Conservation (phyloP, 768 basidiomycete genomes). For the Lanmaoa rubissima region DNA sequence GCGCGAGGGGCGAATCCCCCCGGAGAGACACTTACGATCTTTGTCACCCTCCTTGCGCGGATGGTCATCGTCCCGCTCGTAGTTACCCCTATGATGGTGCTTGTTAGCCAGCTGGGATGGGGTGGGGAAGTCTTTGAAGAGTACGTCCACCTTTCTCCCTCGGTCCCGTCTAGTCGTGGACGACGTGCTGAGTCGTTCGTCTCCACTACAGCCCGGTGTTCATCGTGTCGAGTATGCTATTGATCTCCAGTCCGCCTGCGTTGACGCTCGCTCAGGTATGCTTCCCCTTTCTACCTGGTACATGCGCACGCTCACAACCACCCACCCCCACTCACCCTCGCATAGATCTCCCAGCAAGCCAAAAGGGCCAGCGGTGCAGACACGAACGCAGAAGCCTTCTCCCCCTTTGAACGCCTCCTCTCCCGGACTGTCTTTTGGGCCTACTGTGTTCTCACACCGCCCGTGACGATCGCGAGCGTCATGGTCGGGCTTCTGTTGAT, state of each 20-base stretch:
- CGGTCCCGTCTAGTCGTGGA: neutral
- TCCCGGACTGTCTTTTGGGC: slow-evolving; percentile 92
- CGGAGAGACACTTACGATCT: slow-evolving; percentile 81
- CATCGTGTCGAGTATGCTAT: slow-evolving; percentile 77
- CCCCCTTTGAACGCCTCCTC: slow-evolving; percentile 80
- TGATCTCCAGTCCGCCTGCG: slow-evolving; percentile 83
- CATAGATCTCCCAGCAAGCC: slow-evolving; percentile 24
- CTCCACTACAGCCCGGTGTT: slow-evolving; percentile 71
- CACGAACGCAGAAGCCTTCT: slow-evolving; percentile 1
- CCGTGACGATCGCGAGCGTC: slow-evolving; percentile 75
- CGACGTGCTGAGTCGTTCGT: neutral
- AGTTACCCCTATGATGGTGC: slow-evolving; percentile 72
- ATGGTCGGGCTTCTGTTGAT: slow-evolving; percentile 67
- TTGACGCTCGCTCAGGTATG: slow-evolving; percentile 59
- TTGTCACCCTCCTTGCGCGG: slow-evolving; percentile 77
- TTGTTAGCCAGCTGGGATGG: slow-evolving; percentile 51
- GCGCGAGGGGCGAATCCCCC: slow-evolving; percentile 24
- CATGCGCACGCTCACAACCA: neutral
- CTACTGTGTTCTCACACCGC: slow-evolving; percentile 86
- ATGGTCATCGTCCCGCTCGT: slow-evolving; percentile 86
- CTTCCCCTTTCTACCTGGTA: neutral
- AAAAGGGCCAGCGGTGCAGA: neutral
- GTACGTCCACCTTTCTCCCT: slow-evolving; percentile 45
- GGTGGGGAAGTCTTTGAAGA: slow-evolving; percentile 59
- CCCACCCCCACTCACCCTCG: too few relatives aligned